Evolutionary conservation across 2,329 filamentous ascomycete species (phyloP).

Genomic region (Paraconiothyrium brasiliense): DNA sequence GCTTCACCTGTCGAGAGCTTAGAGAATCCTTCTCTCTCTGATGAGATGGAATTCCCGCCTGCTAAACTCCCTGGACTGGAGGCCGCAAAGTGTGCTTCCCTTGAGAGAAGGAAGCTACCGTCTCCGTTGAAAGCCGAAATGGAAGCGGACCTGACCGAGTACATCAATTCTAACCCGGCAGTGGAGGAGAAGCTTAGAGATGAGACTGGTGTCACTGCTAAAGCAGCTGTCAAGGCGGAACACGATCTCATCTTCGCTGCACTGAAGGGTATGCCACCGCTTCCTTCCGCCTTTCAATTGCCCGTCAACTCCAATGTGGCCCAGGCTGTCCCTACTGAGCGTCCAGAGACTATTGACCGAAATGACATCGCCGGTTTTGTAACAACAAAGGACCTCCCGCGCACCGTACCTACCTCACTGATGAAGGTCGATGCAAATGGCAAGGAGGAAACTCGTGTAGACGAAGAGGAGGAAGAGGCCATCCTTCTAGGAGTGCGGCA

Average conservation of each 20-base stretch:
- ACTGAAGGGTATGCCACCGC: neutral
- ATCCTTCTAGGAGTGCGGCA: no score
- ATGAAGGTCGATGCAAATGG: neutral
- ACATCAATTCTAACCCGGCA: neutral
- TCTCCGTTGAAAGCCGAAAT: neutral
- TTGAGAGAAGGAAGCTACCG: neutral
- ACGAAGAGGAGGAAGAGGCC: neutral
- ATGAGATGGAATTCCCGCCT: neutral
- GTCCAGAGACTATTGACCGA: neutral
- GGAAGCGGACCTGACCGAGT: neutral
- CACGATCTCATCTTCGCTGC: neutral
- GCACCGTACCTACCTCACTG: slow-evolving; percentile 1
- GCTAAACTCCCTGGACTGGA: neutral
- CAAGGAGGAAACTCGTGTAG: no score
- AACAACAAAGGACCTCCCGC: neutral
- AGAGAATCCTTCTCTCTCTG: no score
- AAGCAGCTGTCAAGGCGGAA: neutral
- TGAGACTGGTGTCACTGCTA: neutral
- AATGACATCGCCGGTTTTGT: neutral
- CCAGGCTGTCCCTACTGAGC: neutral
- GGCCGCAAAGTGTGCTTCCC: neutral
- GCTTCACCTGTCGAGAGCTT: no score
- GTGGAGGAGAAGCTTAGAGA: neutral
- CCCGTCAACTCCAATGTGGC: neutral
- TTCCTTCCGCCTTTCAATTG: neutral